Evolutionary conservation across 345 rosid genomes (phyloP), one percentile per base, ranked within the genome.

Genomic region (Hibiscus trionum): DNA sequence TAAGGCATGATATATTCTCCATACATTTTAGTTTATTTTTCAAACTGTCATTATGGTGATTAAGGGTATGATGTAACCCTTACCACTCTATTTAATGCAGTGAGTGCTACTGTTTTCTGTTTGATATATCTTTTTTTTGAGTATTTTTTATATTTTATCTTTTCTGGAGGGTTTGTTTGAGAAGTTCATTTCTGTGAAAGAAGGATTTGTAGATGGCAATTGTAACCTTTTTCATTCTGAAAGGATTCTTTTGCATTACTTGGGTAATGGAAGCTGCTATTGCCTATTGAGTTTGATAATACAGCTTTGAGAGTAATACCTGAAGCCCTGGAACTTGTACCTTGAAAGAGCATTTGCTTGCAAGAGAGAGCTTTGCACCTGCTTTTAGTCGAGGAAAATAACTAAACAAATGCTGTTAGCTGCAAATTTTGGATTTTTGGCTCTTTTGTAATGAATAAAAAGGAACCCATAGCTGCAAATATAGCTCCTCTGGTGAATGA

Each of bases 341-440:
- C 31, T 27, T 55, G 31, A 64, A 39, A 26, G 37, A 33, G 37
- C 37, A 33, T 33, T 33, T 33, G 37, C 37, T 33, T 33, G 37
- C 37, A 33, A 33, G 66, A 65, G 5, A 52, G 2, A 16, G 57
- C 55, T 44, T 42, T 44, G 69, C 15, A 47, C 39, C 26, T 68
- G 73, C 73, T 73, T 61, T 72, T 53, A n/a, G 49, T 63, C 67
- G 31, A 62, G 72, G 57, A 52, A 49, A 65, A 70, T 6, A 73
- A n/a, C 70, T 7, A 27, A 27, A 27, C 31, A 27, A 64, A 64
- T 64, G 69, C 52, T 69, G 62, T 19, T 2, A 58, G 60, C 62
- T 33, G 37, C 37, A 61, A 63, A 52, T 21, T 46, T 26, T 4
- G 63, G 73, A 61, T 71, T 78, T 64, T 50, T 46, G 63, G 58